Evolutionary conservation across 108 stramenopile genomes (phyloP), one percentile per base, ranked within the genome.

Genomic region (Skeletonema costatum): DNA sequence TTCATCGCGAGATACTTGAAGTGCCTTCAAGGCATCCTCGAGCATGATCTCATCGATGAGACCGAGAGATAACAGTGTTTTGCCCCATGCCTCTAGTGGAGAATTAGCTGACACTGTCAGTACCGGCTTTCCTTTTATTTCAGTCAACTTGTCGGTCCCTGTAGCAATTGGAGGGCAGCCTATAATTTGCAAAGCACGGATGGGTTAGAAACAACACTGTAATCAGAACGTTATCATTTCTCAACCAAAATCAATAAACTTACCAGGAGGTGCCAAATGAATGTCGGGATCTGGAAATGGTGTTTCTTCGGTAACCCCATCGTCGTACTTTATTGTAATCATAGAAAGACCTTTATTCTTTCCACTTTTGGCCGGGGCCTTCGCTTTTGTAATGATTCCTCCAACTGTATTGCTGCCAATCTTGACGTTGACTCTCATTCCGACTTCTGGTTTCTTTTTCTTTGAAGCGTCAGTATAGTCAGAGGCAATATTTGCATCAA

Each of bases 51-150:
- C 94, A 67, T 95, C 94, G 17, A 92, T 81, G 19, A 95, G 79
- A 41, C 94, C 94, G 4, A 95, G 74, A 46, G 85, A 77, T 7
- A 88, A 59, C 5, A 95, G 76, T 0, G 81, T 87, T 51, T 85
- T 82, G n/a, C 92, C 87, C 94, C 94, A 95, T 3, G 94, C 92
- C 70, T 95, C 89, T 9, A 95, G 19, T 12, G 94, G 87, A 25
- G 86, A 76, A 32, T 74, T 74, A 8, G 83, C 94, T 35, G 87
- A 68, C 4, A 88, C 86, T n/a, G 88, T 76, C 13, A 33, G 68
- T 32, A 94, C 90, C 46, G 86, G 88, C 64, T 90, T 91, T 60
- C 90, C 90, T 60, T 83, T 73, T 12, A 92, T 64, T 66, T 87
- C 87, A 11, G 81, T 85, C 5, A 91, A 66, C 17, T 67, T 41